A percentile compares a stretch with the other conserved stretches of the same genome.
phyloP scores from a whole-genome alignment of 306 rosid species.

The Fagus crenata region DNA sequence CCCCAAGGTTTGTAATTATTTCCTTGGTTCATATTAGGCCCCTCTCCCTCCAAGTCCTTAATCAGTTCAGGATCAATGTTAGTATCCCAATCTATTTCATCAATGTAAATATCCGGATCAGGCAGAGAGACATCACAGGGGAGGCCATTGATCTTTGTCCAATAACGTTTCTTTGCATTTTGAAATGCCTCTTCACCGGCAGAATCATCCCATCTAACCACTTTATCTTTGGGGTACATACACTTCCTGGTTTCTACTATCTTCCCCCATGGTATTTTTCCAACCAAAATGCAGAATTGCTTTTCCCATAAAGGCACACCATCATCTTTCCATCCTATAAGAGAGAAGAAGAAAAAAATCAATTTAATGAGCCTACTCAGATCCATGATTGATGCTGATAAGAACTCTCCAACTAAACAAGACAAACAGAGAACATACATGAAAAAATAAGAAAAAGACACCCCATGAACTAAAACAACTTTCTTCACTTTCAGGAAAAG shows the following conservation, averaged over 20 bases:
- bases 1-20: not conserved
- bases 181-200: conserved; percentile 79
- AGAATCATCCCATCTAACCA: conserved; percentile 69
- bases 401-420: not conserved
- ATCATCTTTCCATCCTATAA: conserved; percentile 57
- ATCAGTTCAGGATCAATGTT: conserved; percentile 56
- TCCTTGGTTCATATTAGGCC: conserved; percentile 20
- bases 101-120: conserved; percentile 56
- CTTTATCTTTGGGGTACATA: conserved; percentile 43
- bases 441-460: conserved; percentile 5
- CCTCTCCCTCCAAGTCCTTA: conserved; percentile 54
- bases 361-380: not conserved
- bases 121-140: conserved; percentile 46
- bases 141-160: conserved; percentile 60
- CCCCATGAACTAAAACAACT: conserved; percentile 2
- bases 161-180: conserved; percentile 60
- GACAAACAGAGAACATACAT: not conserved
- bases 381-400: not conserved
- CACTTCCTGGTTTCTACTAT: conserved; percentile 52
- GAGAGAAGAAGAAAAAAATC: conserved; percentile 1
- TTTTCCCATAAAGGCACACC: conserved; percentile 90
- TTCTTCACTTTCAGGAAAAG: conserved; percentile 13
- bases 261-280: conserved; percentile 79
- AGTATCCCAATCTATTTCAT: conserved; percentile 73
- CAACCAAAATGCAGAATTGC: conserved; percentile 57